phyloP scores from a whole-genome alignment of 1,284 basidiomycete genomes.

The Trametes hirsuta region DNA sequence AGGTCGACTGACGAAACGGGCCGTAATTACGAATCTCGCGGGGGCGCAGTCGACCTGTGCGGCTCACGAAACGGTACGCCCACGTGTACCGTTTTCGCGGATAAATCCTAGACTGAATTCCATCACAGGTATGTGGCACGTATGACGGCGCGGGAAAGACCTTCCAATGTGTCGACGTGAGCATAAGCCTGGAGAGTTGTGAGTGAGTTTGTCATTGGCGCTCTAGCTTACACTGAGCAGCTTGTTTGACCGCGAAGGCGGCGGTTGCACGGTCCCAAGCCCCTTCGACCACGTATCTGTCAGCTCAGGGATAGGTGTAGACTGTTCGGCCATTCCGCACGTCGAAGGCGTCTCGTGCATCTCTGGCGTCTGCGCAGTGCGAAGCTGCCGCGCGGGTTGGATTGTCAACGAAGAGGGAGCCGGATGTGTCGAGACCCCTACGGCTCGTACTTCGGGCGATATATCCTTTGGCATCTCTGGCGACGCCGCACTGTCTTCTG shows the following conservation, averaged over 20 bases:
- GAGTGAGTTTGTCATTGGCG: conserved; percentile 13
- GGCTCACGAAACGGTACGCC: conserved; percentile 15
- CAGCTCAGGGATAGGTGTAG: conserved; percentile 24
- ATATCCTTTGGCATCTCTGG: background rate
- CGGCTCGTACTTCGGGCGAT: background rate
- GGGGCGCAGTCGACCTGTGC: conserved; percentile 15
- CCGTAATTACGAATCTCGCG: conserved; percentile 4
- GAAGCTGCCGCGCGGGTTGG: conserved; percentile 34
- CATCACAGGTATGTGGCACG: conserved; percentile 31
- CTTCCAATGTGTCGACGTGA: conserved; percentile 36
- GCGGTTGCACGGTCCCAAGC: conserved; percentile 35
- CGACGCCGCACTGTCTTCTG: too few species aligned
- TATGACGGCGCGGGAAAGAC: conserved; percentile 21
- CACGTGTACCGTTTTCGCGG: too few species aligned
- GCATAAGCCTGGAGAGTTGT: conserved; percentile 37
- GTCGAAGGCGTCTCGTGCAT: conserved; percentile 36
- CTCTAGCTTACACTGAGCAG: background rate
- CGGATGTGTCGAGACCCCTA: conserved; percentile 8
- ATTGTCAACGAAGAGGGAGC: conserved; percentile 20
- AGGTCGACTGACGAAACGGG: background rate
- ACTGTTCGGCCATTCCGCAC: conserved; percentile 37
- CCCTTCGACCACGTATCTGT: conserved; percentile 14
- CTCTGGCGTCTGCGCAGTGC: conserved; percentile 35
- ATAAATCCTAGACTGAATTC: background rate
- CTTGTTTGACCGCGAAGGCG: conserved; percentile 27